These are phyloP conservation scores for Candida endomychidarum DNA, from an alignment of 805 yeast genomes.

Conservation along the genomic window DNA sequence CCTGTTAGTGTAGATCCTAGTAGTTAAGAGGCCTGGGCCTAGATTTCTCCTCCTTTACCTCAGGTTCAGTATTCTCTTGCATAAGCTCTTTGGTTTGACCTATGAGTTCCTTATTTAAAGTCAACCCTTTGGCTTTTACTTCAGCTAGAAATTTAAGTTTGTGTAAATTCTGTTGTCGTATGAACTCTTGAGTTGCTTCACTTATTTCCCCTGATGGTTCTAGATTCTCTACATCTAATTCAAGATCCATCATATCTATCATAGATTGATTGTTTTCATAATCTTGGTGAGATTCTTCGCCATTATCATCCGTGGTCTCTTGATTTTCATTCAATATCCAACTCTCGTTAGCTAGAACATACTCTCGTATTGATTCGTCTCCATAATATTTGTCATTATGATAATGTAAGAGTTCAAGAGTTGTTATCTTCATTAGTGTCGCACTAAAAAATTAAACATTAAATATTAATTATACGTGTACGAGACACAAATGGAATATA, in stretches of 20 bases:
- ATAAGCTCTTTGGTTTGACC: too few species aligned
- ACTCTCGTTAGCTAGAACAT: constrained; percentile 7
- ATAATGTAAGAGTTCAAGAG: constrained; percentile 18
- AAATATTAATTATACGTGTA: neutral
- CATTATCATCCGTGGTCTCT: constrained; percentile 14
- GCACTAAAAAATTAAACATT: neutral
- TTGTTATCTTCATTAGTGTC: constrained; percentile 11
- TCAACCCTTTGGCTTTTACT: constrained; percentile 22
- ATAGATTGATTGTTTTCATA: constrained; percentile 3
- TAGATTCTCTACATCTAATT: constrained; percentile 4
- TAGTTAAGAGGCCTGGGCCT: neutral
- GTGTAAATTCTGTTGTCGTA: constrained; percentile 20
- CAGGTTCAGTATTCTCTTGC: neutral
- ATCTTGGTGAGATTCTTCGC: constrained; percentile 14
- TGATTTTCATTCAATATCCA: constrained; percentile 8
- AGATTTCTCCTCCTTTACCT: neutral
- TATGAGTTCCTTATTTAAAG: neutral
- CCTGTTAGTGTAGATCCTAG: too few species aligned
- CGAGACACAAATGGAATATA: neutral
- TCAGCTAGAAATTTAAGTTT: constrained; percentile 24
- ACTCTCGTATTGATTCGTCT: neutral
- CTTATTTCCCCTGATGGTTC: neutral
- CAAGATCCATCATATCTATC: neutral
- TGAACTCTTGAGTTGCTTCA: constrained; percentile 2
- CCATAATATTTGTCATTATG: constrained; percentile 16